phyloP scores from a whole-genome alignment of 2,329 filamentous ascomycete species.

The Myriosclerotinia curreyana region DNA sequence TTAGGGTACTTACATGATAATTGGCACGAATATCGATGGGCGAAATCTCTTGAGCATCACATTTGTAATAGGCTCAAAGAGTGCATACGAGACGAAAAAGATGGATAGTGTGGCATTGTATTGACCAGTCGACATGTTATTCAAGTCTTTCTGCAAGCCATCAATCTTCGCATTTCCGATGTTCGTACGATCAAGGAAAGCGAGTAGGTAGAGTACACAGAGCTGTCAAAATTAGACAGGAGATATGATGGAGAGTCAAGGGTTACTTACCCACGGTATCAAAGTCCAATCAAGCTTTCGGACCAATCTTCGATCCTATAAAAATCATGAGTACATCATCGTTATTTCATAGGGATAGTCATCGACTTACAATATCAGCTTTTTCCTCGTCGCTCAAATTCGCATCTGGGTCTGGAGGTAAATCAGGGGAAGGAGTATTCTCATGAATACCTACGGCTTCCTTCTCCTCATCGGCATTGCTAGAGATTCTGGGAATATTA shows the following conservation, averaged over 20 bases:
- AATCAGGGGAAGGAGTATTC: conserved; percentile 1
- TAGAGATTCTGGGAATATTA: not conserved
- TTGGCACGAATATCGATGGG: conserved; percentile 75
- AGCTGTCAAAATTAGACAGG: conserved; percentile 44
- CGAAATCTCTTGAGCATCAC: conserved; percentile 68
- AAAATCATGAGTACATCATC: conserved; percentile 7
- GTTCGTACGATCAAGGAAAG: conserved; percentile 74
- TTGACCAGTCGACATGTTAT: conserved; percentile 55
- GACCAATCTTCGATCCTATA: conserved; percentile 59
- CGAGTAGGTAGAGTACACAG: conserved; percentile 71
- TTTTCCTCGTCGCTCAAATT: conserved; percentile 62
- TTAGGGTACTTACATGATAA: conserved; percentile 64
- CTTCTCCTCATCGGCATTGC: conserved; percentile 20
- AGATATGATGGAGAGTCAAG: not conserved
- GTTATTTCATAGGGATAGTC: not conserved
- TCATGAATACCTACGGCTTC: not conserved
- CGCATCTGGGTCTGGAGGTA: conserved; percentile 56
- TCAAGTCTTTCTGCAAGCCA: conserved; percentile 57
- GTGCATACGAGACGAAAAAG: conserved; percentile 82
- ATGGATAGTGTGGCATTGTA: conserved; percentile 77
- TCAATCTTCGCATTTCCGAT: conserved; percentile 72
- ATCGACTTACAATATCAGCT: conserved; percentile 53
- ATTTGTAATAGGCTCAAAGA: conserved; percentile 74
- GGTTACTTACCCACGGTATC: conserved; percentile 52
- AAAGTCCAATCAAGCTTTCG: conserved; percentile 60